Percentiles rank a stretch among this genome's conserved stretches.
Conservation (phyloP, 2,329 filamentous ascomycete species). For the Alternaria solani region DNA sequence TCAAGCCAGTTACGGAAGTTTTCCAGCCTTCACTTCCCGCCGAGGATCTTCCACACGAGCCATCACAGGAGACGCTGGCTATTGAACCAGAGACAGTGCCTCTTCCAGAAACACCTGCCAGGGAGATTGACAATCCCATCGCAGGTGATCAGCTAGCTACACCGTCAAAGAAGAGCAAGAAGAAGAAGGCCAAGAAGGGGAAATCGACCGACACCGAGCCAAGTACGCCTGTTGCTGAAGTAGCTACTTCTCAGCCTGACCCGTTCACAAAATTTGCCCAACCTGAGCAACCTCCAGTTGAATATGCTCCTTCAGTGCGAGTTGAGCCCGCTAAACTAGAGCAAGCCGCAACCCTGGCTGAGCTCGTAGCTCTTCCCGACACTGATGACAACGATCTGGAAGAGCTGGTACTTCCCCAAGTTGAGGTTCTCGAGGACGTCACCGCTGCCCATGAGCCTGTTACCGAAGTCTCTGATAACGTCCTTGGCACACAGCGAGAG, state of each 20-base stretch:
- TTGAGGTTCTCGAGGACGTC: neutral
- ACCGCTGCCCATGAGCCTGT: neutral
- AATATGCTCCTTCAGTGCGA: constrained; percentile 2
- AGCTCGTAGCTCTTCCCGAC: constrained; percentile 5
- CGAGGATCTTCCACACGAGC: neutral
- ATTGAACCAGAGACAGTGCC: neutral
- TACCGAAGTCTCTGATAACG: neutral
- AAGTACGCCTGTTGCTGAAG: constrained; percentile 16
- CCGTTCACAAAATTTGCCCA: neutral
- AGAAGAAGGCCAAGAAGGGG: constrained; percentile 44
- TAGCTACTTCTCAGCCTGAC: constrained; percentile 1
- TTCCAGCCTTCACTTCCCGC: neutral
- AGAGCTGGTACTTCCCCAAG: neutral
- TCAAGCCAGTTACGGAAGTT: neutral
- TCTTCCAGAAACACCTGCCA: neutral
- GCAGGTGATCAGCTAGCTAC: constrained; percentile 13
- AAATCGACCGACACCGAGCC: constrained; percentile 20
- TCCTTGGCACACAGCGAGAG: constrained; percentile 4
- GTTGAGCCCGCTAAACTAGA: neutral
- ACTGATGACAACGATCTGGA: neutral
- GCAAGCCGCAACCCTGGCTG: neutral
- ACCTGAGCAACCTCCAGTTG: neutral
- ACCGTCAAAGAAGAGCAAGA: constrained; percentile 55
- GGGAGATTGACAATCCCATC: neutral
- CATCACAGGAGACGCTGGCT: neutral